phyloP scores from a whole-genome alignment of 1,139 yeast species.

The Yamadazyma epiphylla region DNA sequence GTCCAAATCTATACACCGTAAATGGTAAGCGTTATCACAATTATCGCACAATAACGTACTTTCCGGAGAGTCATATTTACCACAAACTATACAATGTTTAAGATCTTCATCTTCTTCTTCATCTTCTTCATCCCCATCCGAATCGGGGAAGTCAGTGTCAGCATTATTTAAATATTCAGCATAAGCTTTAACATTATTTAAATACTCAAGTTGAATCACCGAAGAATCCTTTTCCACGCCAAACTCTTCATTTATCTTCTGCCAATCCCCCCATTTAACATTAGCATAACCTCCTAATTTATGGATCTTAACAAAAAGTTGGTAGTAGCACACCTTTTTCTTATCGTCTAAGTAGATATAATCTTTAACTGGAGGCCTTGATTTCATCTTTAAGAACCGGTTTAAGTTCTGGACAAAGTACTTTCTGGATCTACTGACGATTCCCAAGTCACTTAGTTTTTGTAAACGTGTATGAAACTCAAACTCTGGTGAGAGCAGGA shows the following conservation, averaged over 20 bases:
- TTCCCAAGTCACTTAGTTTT: slow-evolving; percentile 57
- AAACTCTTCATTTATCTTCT: slow-evolving; percentile 23
- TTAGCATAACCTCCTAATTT: slow-evolving; percentile 20
- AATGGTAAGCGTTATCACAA: slow-evolving; percentile 68
- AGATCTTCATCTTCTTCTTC: slow-evolving; percentile 28
- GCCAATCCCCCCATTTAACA: slow-evolving; percentile 30
- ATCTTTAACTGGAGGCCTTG: slow-evolving; percentile 23
- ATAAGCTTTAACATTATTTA: slow-evolving; percentile 34
- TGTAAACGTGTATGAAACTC: slow-evolving; percentile 66
- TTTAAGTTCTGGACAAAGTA: slow-evolving; percentile 59
- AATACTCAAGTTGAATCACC: slow-evolving; percentile 30
- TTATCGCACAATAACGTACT: slow-evolving; percentile 64
- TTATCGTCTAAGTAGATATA: slow-evolving; percentile 18
- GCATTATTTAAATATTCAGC: slow-evolving; percentile 37
- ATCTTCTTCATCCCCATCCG: slow-evolving; percentile 28
- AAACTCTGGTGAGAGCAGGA: slow-evolving; percentile 52
- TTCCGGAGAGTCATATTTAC: slow-evolving; percentile 44
- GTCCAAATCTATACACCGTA: slow-evolving; percentile 49
- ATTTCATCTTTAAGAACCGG: slow-evolving; percentile 50
- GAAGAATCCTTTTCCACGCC: slow-evolving; percentile 15
- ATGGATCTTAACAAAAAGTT: slow-evolving; percentile 47
- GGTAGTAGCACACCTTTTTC: slow-evolving; percentile 44
- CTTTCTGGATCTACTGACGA: slow-evolving; percentile 57
- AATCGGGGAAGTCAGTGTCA: slow-evolving; percentile 18
- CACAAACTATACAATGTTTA: slow-evolving; percentile 50